Evolutionary conservation across 2,329 filamentous ascomycete genomes (phyloP), one percentile per base, ranked within the genome.

Genomic region (Diaporthe helianthi): DNA sequence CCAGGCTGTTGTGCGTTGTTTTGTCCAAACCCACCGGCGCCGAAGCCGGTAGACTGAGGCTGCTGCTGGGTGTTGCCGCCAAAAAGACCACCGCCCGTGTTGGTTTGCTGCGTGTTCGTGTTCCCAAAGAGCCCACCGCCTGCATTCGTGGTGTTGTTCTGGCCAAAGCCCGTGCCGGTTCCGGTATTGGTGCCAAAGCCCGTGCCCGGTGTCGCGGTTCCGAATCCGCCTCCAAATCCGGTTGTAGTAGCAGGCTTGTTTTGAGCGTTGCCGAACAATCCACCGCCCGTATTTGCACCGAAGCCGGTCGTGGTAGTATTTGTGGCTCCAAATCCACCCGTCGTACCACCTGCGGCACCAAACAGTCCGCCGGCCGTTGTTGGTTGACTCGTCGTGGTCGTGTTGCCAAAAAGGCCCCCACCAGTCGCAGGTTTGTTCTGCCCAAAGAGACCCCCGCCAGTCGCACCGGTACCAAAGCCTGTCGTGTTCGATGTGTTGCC

Each of bases 401-500:
- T 83, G n/a, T 76, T 75, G 53, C 76, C 75, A 64, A 76, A 74
- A 24, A 76, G 75, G 17, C 73, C 73, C 0, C 44, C 44, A 29
- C 70, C 69, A 3, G 72, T 65, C 8, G 74, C 68, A 22, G 71
- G 71, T 74, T 80, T 77, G 71, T 78, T 81, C 58, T 68, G 74
- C 9, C 79, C 82, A 69, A 84, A 84, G 1, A 77, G 76, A 26
- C 80, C 71, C 22, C 69, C 71, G 33, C 69, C 44, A 7, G 47
- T 44, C 13, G 65, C 31, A 19, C 52, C 65, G 44, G 65, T 44
- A 29, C 69, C 71, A 38, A 70, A 71, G 9, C 53, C 78, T 61
- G 80, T 81, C 29, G 82, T 72, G 54, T 78, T 79, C 53, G 74
- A 79, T 10, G 83, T 79, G 71, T 83, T 85, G 33, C 81, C 81